Percentiles rank a stretch among this genome's conserved stretches.
Evolutionary conservation across 257 asterid species (phyloP).

Genomic region (Linaria vulgaris): DNA sequence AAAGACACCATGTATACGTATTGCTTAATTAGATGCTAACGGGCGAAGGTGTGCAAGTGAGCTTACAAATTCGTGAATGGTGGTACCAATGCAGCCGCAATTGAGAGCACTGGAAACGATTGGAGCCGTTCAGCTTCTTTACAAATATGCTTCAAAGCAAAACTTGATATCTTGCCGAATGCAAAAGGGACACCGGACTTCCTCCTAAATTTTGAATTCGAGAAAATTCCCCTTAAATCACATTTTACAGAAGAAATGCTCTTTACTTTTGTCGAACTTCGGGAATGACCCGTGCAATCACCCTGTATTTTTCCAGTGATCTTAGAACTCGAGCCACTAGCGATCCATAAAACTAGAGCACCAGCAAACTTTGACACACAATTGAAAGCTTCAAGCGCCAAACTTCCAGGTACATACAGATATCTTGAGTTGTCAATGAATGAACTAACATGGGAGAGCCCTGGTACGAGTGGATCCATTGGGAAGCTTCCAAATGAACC

Average conservation of each 20-base stretch:
- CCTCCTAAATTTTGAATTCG: conserved; percentile 39
- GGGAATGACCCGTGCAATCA: conserved; percentile 31
- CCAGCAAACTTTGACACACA: conserved; percentile 73
- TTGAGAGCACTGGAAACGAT: conserved; percentile 56
- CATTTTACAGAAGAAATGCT: conserved; percentile 41
- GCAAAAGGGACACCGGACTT: conserved; percentile 40
- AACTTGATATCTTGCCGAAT: conserved; percentile 56
- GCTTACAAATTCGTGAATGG: conserved; percentile 78
- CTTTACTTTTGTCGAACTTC: conserved; percentile 40
- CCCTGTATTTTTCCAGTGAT: conserved; percentile 33
- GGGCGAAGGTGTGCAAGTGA: conserved; percentile 14
- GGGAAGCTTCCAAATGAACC: conserved; percentile 36
- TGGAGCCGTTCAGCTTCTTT: conserved; percentile 64
- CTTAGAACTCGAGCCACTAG: conserved; percentile 56
- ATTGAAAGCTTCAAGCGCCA: conserved; percentile 68
- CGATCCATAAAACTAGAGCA: conserved; percentile 62
- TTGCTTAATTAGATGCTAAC: too few relatives aligned
- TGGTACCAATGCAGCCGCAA: conserved; percentile 76
- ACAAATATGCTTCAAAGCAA: conserved; percentile 49
- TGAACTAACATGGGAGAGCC: conserved; percentile 49
- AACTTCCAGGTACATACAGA: conserved; percentile 57
- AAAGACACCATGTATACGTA: too few relatives aligned
- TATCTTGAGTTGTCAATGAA: conserved; percentile 58
- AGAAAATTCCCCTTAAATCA: conserved; percentile 41
- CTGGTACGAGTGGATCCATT: conserved; percentile 63